phyloP scores from a whole-genome alignment of 2,329 filamentous ascomycete species.

The Ilyonectria mors-panacis region DNA sequence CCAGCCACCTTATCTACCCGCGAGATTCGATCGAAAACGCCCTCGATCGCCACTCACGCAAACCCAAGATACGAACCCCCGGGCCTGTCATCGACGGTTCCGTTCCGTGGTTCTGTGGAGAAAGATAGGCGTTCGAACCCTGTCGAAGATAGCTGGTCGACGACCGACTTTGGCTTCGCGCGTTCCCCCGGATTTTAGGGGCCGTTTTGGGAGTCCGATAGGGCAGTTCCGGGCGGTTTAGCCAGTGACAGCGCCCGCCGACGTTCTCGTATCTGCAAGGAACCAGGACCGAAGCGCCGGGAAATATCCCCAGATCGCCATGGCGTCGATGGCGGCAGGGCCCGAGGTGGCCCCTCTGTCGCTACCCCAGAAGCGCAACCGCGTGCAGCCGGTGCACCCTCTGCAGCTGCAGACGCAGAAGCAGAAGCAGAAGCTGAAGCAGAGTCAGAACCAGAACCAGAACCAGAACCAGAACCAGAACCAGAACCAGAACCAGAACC shows the following conservation, averaged over 20 bases:
- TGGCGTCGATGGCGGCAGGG: constrained; percentile 27
- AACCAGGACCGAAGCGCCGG: constrained; percentile 10
- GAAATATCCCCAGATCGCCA: constrained; percentile 24
- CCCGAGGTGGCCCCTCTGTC: constrained; percentile 28
- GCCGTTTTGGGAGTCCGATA: constrained; percentile 20
- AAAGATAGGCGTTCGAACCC: constrained; percentile 25
- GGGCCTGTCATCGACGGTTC: constrained; percentile 24
- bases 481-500: constrained; percentile 17
- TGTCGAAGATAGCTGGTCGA: constrained; percentile 25
- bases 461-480: constrained; percentile 30
- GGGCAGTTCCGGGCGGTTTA: constrained; percentile 1
- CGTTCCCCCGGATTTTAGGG: constrained; percentile 23
- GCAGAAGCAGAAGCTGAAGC: constrained; percentile 1
- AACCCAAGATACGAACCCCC: constrained; percentile 18
- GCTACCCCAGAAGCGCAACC: neutral
- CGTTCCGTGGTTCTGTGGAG: constrained; percentile 14
- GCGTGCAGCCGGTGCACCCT: neutral
- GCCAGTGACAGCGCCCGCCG: neutral
- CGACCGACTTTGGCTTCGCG: constrained; percentile 11
- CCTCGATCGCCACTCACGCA: constrained; percentile 19
- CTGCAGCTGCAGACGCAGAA: neutral
- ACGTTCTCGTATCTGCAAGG: constrained; percentile 27
- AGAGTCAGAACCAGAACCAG: constrained; percentile 24
- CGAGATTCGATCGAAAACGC: constrained; percentile 14
- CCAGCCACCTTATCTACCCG: constrained; percentile 4